Evolutionary conservation across 1,139 yeast genomes (phyloP).

Genomic region (Protomyces lactucae-debilis): DNA sequence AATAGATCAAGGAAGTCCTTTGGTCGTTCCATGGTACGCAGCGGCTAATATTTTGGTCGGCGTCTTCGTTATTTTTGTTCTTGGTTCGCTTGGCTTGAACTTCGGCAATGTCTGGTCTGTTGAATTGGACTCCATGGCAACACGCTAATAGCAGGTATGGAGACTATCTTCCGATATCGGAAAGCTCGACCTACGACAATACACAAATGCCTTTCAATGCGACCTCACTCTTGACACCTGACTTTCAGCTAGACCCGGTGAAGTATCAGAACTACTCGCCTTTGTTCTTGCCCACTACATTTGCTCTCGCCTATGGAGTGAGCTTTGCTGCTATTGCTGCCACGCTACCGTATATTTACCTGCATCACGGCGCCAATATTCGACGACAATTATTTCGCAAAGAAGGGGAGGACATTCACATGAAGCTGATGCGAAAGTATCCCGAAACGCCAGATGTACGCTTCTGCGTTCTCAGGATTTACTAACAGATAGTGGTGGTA

Average conservation of each 20-base stretch:
- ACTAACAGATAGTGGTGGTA: slow-evolving; percentile 52
- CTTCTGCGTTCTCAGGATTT: slow-evolving; percentile 44
- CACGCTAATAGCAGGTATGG: slow-evolving; percentile 44
- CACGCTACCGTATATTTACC: slow-evolving; percentile 51
- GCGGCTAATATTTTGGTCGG: slow-evolving; percentile 50
- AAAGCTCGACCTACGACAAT: slow-evolving; percentile 49
- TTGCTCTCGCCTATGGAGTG: slow-evolving; percentile 55
- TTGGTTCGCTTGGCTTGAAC: slow-evolving; percentile 42
- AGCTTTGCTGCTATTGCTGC: slow-evolving; percentile 58
- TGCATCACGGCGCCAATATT: slow-evolving; percentile 56
- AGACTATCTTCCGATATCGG: slow-evolving; percentile 31
- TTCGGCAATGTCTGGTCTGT: slow-evolving; percentile 38
- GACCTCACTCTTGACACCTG: slow-evolving; percentile 44
- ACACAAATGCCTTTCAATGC: slow-evolving; percentile 46
- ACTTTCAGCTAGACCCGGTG: slow-evolving; percentile 45
- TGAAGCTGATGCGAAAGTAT: slow-evolving; percentile 56
- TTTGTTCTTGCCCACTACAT: slow-evolving; percentile 59
- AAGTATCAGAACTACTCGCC: slow-evolving; percentile 56
- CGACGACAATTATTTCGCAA: slow-evolving; percentile 45
- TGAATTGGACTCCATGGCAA: slow-evolving; percentile 1
- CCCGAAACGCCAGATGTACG: slow-evolving; percentile 45
- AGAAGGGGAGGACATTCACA: slow-evolving; percentile 56
- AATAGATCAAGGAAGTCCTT: slow-evolving; percentile 52
- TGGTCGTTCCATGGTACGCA: slow-evolving; percentile 58
- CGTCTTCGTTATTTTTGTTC: slow-evolving; percentile 46